A percentile compares a stretch with the other conserved stretches of the same genome.
These are phyloP conservation scores for Cydonia oblonga DNA, from an alignment of 331 rosid species.

Conservation along the genomic window DNA sequence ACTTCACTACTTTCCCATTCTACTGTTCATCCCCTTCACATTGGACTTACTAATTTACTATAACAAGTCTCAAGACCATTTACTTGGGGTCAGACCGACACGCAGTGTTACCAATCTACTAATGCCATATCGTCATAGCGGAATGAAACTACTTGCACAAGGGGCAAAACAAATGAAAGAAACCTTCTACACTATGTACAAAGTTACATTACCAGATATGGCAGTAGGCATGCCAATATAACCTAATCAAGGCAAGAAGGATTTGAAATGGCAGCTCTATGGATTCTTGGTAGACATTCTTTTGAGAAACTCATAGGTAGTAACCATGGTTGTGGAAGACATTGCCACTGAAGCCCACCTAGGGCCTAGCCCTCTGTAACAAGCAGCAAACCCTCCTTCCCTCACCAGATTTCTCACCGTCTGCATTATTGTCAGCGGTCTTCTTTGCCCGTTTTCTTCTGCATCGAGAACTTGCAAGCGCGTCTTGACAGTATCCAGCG, in stretches of 20 bases:
- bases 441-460: slow-evolving; percentile 65
- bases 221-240: too few relatives aligned
- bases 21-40: background rate
- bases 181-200: too few relatives aligned
- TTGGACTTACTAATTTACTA: background rate
- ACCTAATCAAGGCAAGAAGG: too few relatives aligned
- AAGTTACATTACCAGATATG: too few relatives aligned
- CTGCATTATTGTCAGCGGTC: slow-evolving; percentile 50
- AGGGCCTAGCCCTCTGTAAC: slow-evolving; percentile 93
- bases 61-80: too few relatives aligned
- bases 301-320: slow-evolving; percentile 93
- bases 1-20: background rate
- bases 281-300: slow-evolving; percentile 67
- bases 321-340: slow-evolving; percentile 94
- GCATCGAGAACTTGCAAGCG: slow-evolving; percentile 88
- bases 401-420: slow-evolving; percentile 58
- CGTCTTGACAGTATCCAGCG: slow-evolving; percentile 78
- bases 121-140: too few relatives aligned
- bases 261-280: slow-evolving; percentile 16
- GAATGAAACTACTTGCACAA: too few relatives aligned
- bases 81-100: too few relatives aligned
- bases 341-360: slow-evolving; percentile 94
- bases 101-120: too few relatives aligned
- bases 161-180: too few relatives aligned
- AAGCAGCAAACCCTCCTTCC: slow-evolving; percentile 79